Conservation (phyloP, 2,329 filamentous ascomycete species). For the Pseudomassariella vexata region DNA sequence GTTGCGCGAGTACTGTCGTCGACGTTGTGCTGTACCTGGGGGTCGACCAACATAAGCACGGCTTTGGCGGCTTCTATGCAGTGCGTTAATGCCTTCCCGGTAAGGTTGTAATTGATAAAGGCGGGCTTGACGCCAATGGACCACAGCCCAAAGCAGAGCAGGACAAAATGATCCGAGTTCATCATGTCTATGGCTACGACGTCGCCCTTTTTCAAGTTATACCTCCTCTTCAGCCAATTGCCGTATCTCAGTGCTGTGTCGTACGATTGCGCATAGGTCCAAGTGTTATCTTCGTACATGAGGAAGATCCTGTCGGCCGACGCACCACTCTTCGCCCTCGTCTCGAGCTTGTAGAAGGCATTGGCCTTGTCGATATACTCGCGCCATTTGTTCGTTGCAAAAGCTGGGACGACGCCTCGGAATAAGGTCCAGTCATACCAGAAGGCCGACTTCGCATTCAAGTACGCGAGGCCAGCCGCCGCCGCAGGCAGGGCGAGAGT, state of each 20-base stretch:
- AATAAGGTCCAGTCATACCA: constrained; percentile 61
- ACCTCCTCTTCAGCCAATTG: constrained; percentile 62
- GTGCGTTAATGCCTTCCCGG: constrained; percentile 65
- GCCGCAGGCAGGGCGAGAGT: constrained; percentile 53
- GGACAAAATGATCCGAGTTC: constrained; percentile 74
- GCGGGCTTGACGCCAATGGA: constrained; percentile 76
- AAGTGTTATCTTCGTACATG: constrained; percentile 61
- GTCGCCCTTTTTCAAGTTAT: constrained; percentile 62
- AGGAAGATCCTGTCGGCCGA: constrained; percentile 54
- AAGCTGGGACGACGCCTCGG: constrained; percentile 42
- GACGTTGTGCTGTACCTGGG: constrained; percentile 47
- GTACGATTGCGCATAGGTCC: constrained; percentile 74
- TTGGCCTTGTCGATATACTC: constrained; percentile 58
- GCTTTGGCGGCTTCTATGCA: constrained; percentile 65
- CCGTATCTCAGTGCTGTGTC: constrained; percentile 66
- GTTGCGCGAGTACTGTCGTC: constrained; percentile 50
- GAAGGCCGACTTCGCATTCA: constrained; percentile 65
- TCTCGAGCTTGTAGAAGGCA: constrained; percentile 71
- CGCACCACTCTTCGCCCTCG: constrained; percentile 46
- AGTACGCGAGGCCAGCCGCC: constrained; percentile 65
- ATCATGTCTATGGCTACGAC: constrained; percentile 77
- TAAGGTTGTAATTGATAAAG: constrained; percentile 83
- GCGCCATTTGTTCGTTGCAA: constrained; percentile 36
- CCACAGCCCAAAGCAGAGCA: constrained; percentile 74
- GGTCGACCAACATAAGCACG: constrained; percentile 64